These are phyloP conservation scores for Kwoniella newhampshirensis DNA, from an alignment of 768 basidiomycete species.

Conservation along the genomic window DNA sequence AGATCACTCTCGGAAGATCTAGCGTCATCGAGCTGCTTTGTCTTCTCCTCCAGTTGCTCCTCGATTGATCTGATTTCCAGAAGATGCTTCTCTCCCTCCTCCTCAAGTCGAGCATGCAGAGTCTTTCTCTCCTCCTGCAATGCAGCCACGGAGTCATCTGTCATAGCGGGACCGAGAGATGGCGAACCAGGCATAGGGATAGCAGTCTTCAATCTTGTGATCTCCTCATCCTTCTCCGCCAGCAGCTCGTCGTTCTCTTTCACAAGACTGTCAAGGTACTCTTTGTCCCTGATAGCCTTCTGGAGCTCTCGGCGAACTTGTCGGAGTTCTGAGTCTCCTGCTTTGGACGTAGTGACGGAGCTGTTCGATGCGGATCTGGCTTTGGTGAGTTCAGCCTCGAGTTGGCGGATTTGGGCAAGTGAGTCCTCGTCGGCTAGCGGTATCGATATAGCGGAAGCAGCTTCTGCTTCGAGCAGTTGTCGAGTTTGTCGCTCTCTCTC, in stretches of 20 bases:
- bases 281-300: conserved; percentile 29
- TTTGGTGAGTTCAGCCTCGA: conserved; percentile 26
- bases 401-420: conserved; percentile 8
- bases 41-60: not conserved
- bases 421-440: not conserved
- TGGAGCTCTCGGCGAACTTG: conserved; percentile 27
- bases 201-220: conserved; percentile 21
- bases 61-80: conserved; percentile 10
- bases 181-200: conserved; percentile 41
- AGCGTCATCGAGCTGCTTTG: not conserved
- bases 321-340: conserved; percentile 7
- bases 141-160: conserved; percentile 7
- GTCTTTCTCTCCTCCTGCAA: conserved; percentile 10
- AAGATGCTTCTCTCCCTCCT: not conserved
- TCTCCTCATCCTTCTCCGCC: conserved; percentile 41
- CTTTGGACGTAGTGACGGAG: conserved; percentile 10
- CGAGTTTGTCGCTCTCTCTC: conserved; percentile 15
- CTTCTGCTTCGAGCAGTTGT: not conserved
- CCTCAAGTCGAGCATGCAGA: conserved; percentile 3
- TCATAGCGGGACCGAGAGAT: not conserved
- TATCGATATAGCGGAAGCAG: not conserved
- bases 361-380: not conserved
- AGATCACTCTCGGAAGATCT: not conserved
- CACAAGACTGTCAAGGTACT: conserved; percentile 30
- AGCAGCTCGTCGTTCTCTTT: conserved; percentile 36